Percentiles rank a stretch among this genome's conserved stretches.
Conservation (phyloP, 2,329 filamentous ascomycete species). For the Rasamsonia emersonii region DNA sequence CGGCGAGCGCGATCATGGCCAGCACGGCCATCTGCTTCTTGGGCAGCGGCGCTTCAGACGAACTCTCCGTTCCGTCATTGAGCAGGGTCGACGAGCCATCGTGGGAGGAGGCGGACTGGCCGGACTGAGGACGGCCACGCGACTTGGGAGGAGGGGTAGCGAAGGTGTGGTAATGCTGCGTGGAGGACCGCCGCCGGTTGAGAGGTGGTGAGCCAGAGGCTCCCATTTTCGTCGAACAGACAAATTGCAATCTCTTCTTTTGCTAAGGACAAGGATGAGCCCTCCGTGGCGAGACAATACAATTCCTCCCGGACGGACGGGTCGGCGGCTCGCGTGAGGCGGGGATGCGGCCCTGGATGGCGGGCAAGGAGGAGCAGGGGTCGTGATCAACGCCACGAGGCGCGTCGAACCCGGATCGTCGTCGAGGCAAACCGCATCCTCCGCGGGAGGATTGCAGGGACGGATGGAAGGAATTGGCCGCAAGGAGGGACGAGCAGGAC, state of each 20-base stretch:
- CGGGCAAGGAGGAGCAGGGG: too few species aligned
- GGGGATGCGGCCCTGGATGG: too few species aligned
- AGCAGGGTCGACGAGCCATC: slow-evolving; percentile 19
- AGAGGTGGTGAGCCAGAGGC: slow-evolving; percentile 21
- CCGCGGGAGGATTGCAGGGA: too few species aligned
- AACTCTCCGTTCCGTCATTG: slow-evolving; percentile 14
- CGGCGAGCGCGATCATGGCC: slow-evolving; percentile 79
- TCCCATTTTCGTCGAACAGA: slow-evolving; percentile 19
- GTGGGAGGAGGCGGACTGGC: slow-evolving; percentile 31
- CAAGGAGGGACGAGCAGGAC: too few species aligned
- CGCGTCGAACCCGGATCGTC: too few species aligned
- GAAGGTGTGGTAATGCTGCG: slow-evolving; percentile 41
- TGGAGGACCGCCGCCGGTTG: slow-evolving; percentile 33
- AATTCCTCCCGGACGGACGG: too few species aligned
- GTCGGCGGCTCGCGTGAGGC: too few species aligned
- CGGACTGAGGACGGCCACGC: slow-evolving; percentile 36
- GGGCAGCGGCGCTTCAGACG: slow-evolving; percentile 61
- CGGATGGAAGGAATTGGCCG: too few species aligned
- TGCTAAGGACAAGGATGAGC: too few species aligned
- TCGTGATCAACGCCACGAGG: too few species aligned
- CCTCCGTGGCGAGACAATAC: too few species aligned
- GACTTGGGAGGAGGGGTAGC: slow-evolving; percentile 39
- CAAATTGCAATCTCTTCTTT: background rate
- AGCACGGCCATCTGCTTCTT: slow-evolving; percentile 73
- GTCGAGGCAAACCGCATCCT: too few species aligned